Conservation (phyloP, 805 yeast genomes). For the Yamadazyma takamatsuzukensis region DNA sequence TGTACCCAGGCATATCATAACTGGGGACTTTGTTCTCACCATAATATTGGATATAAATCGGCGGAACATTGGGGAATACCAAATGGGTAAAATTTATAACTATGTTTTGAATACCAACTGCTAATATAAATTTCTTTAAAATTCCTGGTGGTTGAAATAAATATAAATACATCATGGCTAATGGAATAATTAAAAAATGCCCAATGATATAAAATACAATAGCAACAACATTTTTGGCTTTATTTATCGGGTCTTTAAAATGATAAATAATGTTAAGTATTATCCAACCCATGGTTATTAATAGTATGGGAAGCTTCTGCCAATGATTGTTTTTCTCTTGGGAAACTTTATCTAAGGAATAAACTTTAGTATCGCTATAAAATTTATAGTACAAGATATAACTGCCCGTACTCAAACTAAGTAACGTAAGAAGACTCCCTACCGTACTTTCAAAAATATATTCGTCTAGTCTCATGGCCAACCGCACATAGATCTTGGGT, state of each 20-base stretch:
- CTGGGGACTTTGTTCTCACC: slow-evolving; percentile 54
- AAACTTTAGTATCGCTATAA: slow-evolving; percentile 1
- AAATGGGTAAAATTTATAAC: slow-evolving; percentile 60
- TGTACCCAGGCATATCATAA: slow-evolving; percentile 61
- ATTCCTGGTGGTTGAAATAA: slow-evolving; percentile 68
- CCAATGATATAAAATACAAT: slow-evolving; percentile 62
- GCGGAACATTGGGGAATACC: slow-evolving; percentile 67
- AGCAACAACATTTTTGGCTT: slow-evolving; percentile 50
- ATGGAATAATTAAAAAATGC: slow-evolving; percentile 58
- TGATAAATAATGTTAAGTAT: slow-evolving; percentile 44
- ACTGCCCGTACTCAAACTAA: slow-evolving; percentile 18
- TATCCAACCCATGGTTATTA: slow-evolving; percentile 46
- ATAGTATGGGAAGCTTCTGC: slow-evolving; percentile 30
- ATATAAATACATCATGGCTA: slow-evolving; percentile 60
- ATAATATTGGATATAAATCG: slow-evolving; percentile 64
- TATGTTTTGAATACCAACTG: slow-evolving; percentile 58
- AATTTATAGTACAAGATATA: slow-evolving; percentile 8
- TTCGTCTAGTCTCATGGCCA: slow-evolving; percentile 42
- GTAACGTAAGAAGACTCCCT: slow-evolving; percentile 4
- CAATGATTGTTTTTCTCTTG: not conserved
- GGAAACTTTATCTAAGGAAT: not conserved
- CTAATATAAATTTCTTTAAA: slow-evolving; percentile 47
- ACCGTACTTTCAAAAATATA: slow-evolving; percentile 27
- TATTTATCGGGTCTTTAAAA: slow-evolving; percentile 39
- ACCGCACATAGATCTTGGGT: slow-evolving; percentile 48